phyloP scores from a whole-genome alignment of 2,329 filamentous ascomycete species.

The Alternaria atra region DNA sequence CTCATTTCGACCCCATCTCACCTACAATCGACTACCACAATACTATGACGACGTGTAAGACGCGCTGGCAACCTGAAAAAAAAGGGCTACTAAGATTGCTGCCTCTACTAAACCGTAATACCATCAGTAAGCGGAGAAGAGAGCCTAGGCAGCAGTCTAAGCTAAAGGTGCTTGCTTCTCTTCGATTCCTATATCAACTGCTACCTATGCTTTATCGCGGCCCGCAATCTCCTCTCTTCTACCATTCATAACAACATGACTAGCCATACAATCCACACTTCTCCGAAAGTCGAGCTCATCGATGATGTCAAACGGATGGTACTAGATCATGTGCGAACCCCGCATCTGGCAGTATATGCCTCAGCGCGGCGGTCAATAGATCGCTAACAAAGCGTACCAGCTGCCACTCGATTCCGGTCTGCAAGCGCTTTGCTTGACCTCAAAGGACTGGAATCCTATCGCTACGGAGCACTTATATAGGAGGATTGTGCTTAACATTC shows the following conservation, averaged over 20 bases:
- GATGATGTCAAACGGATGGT: neutral
- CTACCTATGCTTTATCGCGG: neutral
- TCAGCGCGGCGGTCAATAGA: no score
- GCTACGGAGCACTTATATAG: slow-evolving; percentile 12
- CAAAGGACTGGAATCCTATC: slow-evolving; percentile 8
- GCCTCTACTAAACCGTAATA: neutral
- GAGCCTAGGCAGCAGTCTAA: neutral
- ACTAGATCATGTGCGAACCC: neutral
- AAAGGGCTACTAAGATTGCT: no score
- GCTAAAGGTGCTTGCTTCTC: neutral
- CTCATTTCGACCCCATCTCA: neutral
- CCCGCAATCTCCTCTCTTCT: neutral
- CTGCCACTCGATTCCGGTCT: slow-evolving; percentile 13
- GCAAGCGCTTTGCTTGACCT: slow-evolving; percentile 13
- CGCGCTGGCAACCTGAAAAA: no score
- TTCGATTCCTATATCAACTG: neutral
- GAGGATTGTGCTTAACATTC: slow-evolving; percentile 12
- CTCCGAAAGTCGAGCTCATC: neutral
- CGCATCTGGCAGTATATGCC: neutral
- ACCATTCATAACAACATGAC: neutral
- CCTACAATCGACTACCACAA: neutral
- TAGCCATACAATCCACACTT: neutral
- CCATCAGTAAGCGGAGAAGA: neutral
- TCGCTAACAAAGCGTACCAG: neutral
- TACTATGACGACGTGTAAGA: neutral